Evolutionary conservation across 1,284 basidiomycete genomes (phyloP).

Genomic region (Trametes versicolor): DNA sequence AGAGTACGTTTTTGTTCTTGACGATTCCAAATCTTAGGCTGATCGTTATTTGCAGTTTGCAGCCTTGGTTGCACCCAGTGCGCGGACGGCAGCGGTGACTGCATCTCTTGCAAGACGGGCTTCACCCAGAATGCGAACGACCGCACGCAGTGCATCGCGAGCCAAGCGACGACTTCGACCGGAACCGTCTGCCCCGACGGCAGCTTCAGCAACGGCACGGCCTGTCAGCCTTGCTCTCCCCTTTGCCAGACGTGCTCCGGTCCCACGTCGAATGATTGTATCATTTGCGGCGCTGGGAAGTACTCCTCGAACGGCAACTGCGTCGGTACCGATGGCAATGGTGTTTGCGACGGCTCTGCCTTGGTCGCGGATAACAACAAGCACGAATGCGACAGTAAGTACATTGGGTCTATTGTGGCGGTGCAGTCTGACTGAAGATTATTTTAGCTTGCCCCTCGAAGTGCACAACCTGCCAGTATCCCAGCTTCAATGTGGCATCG

Average conservation of each 20-base stretch:
- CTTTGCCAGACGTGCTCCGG: slow-evolving; percentile 78
- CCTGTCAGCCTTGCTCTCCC: slow-evolving; percentile 69
- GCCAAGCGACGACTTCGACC: slow-evolving; percentile 56
- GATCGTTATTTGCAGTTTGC: slow-evolving; percentile 60
- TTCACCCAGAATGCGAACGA: slow-evolving; percentile 76
- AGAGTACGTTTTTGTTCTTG: slow-evolving; percentile 54
- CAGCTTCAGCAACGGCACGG: slow-evolving; percentile 66
- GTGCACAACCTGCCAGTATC: slow-evolving; percentile 79
- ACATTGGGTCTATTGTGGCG: background rate
- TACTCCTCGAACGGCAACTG: slow-evolving; percentile 74
- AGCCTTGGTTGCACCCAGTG: slow-evolving; percentile 76
- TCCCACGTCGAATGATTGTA: slow-evolving; percentile 73
- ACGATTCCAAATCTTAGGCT: slow-evolving; percentile 12
- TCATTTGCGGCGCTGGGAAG: slow-evolving; percentile 67
- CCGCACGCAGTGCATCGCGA: slow-evolving; percentile 69
- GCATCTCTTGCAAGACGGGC: slow-evolving; percentile 72
- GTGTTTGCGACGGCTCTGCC: slow-evolving; percentile 75
- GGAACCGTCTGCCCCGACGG: slow-evolving; percentile 71
- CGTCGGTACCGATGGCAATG: slow-evolving; percentile 68
- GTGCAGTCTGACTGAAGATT: slow-evolving; percentile 9
- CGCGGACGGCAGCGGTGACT: slow-evolving; percentile 70
- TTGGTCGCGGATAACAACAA: slow-evolving; percentile 85
- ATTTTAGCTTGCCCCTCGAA: slow-evolving; percentile 75
- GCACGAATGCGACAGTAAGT: slow-evolving; percentile 80
- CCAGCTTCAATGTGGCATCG: slow-evolving; percentile 74